phyloP scores from a whole-genome alignment of 108 stramenopile genomes.

The Cyclotella choctawhatcheeana region DNA sequence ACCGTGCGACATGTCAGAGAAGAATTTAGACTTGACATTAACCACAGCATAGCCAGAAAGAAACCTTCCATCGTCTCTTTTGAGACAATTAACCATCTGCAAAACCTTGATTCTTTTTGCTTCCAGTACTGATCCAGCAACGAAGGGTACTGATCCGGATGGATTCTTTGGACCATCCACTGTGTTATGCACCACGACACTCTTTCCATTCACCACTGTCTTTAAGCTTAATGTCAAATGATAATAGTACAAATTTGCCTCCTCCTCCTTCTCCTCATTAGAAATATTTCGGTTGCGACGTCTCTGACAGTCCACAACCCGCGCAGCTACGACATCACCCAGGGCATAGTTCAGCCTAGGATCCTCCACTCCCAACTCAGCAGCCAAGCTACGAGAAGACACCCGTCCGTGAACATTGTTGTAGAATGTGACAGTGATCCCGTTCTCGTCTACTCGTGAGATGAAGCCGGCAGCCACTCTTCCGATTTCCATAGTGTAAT shows the following conservation, averaged over 20 bases:
- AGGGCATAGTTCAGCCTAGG: slow-evolving; percentile 65
- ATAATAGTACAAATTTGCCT: slow-evolving; percentile 36
- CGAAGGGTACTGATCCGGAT: slow-evolving; percentile 38
- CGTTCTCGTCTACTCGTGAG: slow-evolving; percentile 72
- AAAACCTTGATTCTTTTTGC: slow-evolving; percentile 78
- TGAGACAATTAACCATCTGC: slow-evolving; percentile 59
- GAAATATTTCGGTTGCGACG: slow-evolving; percentile 23
- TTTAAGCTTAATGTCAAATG: slow-evolving; percentile 45
- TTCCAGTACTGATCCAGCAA: slow-evolving; percentile 70
- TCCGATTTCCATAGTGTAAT: slow-evolving; percentile 52
- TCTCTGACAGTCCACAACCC: slow-evolving; percentile 62
- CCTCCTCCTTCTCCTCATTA: slow-evolving; percentile 48
- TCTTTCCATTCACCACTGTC: slow-evolving; percentile 40
- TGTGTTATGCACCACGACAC: background rate
- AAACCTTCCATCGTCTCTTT: slow-evolving; percentile 54
- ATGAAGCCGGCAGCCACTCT: slow-evolving; percentile 72
- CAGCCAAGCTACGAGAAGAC: slow-evolving; percentile 64
- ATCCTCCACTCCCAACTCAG: slow-evolving; percentile 85
- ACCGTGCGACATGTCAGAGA: slow-evolving; percentile 36
- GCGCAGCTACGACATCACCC: slow-evolving; percentile 80
- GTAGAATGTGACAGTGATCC: slow-evolving; percentile 85
- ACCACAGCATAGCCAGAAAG: slow-evolving; percentile 84
- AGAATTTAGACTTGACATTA: slow-evolving; percentile 75
- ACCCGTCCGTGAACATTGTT: slow-evolving; percentile 80
- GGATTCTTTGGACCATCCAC: slow-evolving; percentile 30